Percentiles rank a stretch among this genome's conserved stretches.
Evolutionary conservation across 2,329 filamentous ascomycete species (phyloP).

Genomic region (Emericellopsis cladophorae): DNA sequence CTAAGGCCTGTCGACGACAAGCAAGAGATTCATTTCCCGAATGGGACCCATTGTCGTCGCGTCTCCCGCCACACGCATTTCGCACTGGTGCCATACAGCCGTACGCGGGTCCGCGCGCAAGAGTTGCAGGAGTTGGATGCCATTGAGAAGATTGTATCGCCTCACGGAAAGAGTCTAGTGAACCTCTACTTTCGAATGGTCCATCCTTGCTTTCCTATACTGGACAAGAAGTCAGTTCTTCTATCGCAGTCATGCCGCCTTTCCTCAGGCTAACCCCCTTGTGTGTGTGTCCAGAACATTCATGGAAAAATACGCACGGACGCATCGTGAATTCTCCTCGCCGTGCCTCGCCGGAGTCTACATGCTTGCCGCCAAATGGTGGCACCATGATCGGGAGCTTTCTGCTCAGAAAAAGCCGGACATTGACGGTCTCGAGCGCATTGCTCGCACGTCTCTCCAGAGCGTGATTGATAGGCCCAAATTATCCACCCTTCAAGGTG

Average conservation of each 20-base stretch:
- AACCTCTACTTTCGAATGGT: slow-evolving; percentile 45
- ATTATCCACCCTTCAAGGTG: slow-evolving; percentile 15
- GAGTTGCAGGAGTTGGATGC: slow-evolving; percentile 13
- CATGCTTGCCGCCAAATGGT: slow-evolving; percentile 34
- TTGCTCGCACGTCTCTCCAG: slow-evolving; percentile 12
- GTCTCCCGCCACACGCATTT: slow-evolving; percentile 8
- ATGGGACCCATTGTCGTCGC: slow-evolving; percentile 8
- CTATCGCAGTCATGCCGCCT: neutral
- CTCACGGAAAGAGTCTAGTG: slow-evolving; percentile 43
- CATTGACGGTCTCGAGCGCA: slow-evolving; percentile 8
- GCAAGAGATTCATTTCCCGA: slow-evolving; percentile 2
- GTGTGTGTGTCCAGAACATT: slow-evolving; percentile 19
- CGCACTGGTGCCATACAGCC: slow-evolving; percentile 1
- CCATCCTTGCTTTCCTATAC: slow-evolving; percentile 33
- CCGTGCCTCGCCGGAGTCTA: slow-evolving; percentile 38
- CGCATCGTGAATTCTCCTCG: slow-evolving; percentile 36
- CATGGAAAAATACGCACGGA: slow-evolving; percentile 36
- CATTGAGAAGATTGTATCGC: slow-evolving; percentile 41
- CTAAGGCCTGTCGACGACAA: slow-evolving; percentile 4
- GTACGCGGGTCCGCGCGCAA: neutral
- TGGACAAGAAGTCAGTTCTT: slow-evolving; percentile 27
- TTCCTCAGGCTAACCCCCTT: neutral
- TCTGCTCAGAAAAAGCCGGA: slow-evolving; percentile 14
- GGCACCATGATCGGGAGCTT: slow-evolving; percentile 23
- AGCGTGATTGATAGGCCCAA: slow-evolving; percentile 15